A percentile compares a stretch with the other conserved stretches of the same genome.
Evolutionary conservation across 352 stramenopile genomes (phyloP).

Genomic region (Globisporangium splendens): DNA sequence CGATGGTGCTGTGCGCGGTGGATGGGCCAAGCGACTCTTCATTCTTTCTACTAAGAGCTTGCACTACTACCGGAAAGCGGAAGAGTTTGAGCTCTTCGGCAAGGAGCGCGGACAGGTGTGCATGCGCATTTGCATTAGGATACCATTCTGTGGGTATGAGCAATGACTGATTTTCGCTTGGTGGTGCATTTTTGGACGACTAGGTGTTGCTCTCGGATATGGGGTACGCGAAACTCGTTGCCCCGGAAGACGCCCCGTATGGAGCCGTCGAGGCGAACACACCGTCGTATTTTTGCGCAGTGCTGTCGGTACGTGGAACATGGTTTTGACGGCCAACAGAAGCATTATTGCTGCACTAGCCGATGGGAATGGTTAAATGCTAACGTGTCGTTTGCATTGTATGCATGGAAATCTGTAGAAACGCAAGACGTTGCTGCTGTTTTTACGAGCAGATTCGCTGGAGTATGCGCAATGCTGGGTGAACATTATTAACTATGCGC

Average conservation of each 20-base stretch:
- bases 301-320: slow-evolving; percentile 55
- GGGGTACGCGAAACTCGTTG: slow-evolving; percentile 69
- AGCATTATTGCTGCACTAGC: too few species aligned
- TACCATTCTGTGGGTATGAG: background rate
- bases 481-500: slow-evolving; percentile 73
- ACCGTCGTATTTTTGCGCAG: slow-evolving; percentile 57
- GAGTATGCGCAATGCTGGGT: slow-evolving; percentile 73
- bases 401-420: slow-evolving; percentile 30
- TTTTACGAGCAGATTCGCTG: slow-evolving; percentile 70
- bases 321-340: background rate
- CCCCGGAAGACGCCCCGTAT: slow-evolving; percentile 69
- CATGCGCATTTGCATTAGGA: background rate
- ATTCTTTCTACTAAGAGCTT: slow-evolving; percentile 75
- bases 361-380: background rate
- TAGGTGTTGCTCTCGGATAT: slow-evolving; percentile 63
- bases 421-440: slow-evolving; percentile 74
- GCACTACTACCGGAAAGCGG: slow-evolving; percentile 83
- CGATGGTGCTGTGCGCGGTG: slow-evolving; percentile 76
- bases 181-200: background rate
- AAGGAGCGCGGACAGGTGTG: slow-evolving; percentile 71
- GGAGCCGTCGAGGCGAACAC: slow-evolving; percentile 61
- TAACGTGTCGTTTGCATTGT: background rate
- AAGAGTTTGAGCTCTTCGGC: slow-evolving; percentile 81
- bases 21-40: slow-evolving; percentile 80
- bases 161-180: background rate